phyloP scores from a whole-genome alignment of 345 rosid genomes.

The Brassica napus region DNA sequence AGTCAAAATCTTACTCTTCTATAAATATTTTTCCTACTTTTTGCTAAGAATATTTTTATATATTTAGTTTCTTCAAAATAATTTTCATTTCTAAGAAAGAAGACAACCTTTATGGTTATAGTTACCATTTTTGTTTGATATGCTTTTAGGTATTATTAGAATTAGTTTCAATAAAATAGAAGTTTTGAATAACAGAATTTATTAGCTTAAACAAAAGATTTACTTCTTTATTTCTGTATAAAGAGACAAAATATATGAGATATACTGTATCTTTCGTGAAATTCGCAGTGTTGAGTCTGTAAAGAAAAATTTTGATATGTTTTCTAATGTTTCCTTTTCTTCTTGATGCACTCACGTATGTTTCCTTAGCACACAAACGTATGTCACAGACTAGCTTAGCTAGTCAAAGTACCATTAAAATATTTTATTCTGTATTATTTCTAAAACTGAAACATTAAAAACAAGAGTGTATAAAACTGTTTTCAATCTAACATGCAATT shows the following conservation, averaged over 20 bases:
- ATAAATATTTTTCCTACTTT: slow-evolving; percentile 25
- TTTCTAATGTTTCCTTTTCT: slow-evolving; percentile 5
- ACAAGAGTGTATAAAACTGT: slow-evolving; percentile 1
- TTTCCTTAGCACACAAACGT: slow-evolving; percentile 28
- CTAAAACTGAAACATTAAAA: not conserved
- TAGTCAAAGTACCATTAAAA: slow-evolving; percentile 30
- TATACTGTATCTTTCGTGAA: slow-evolving; percentile 21
- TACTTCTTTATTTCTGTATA: not conserved
- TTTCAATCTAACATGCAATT: not conserved
- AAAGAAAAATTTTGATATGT: not conserved
- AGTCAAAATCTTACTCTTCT: slow-evolving; percentile 41
- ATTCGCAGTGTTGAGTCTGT: slow-evolving; percentile 1
- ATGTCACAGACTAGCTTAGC: slow-evolving; percentile 27
- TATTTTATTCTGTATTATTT: slow-evolving; percentile 12
- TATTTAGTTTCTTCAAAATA: not conserved
- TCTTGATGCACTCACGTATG: slow-evolving; percentile 28
- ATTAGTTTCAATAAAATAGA: not conserved
- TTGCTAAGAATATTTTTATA: not conserved
- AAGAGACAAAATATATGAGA: not conserved
- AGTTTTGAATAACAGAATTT: not conserved
- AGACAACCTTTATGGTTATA: slow-evolving; percentile 1
- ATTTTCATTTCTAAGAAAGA: not conserved
- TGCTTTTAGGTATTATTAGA: not conserved
- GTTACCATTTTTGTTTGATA: slow-evolving; percentile 1
- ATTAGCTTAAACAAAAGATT: not conserved